phyloP scores from a whole-genome alignment of 2,329 filamentous ascomycete species.

The Fusarium sp. region DNA sequence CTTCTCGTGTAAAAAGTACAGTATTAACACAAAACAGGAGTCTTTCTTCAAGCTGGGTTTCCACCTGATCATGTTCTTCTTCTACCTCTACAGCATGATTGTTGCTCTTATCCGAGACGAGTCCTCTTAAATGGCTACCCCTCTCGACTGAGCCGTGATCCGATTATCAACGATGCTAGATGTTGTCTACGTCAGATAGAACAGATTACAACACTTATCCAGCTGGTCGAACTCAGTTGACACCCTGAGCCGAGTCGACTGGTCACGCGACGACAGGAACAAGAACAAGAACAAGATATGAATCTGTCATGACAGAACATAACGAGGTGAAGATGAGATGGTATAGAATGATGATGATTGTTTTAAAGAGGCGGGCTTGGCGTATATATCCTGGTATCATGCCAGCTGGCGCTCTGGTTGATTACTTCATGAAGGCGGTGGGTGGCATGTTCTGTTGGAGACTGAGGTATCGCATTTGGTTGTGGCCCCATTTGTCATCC shows the following conservation, averaged over 20 bases:
- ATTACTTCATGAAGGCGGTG: slow-evolving; percentile 46
- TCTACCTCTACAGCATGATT: slow-evolving; percentile 99
- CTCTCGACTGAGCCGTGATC: slow-evolving; percentile 33
- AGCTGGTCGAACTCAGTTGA: slow-evolving; percentile 32
- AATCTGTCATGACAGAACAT: slow-evolving; percentile 45
- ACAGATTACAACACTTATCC: slow-evolving; percentile 25
- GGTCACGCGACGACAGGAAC: slow-evolving; percentile 39
- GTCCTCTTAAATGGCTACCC: slow-evolving; percentile 72
- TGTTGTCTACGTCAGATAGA: slow-evolving; percentile 20
- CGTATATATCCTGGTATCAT: slow-evolving; percentile 51
- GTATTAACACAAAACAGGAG: slow-evolving; percentile 72
- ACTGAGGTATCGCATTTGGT: slow-evolving; percentile 37
- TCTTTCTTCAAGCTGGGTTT: slow-evolving; percentile 99
- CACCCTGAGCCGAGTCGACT: slow-evolving; percentile 37
- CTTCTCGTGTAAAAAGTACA: neutral
- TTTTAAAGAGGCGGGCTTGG: slow-evolving; percentile 49
- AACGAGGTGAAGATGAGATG: slow-evolving; percentile 48
- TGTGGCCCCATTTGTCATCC: slow-evolving; percentile 31
- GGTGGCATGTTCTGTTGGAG: slow-evolving; percentile 42
- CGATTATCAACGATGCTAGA: slow-evolving; percentile 24
- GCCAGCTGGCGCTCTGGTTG: slow-evolving; percentile 53
- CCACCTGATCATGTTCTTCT: slow-evolving; percentile 99
- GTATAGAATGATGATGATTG: slow-evolving; percentile 47
- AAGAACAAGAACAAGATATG: slow-evolving; percentile 21
- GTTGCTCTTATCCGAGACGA: slow-evolving; percentile 97